Percentiles rank a stretch among this genome's conserved stretches.
Conservation (phyloP, 805 yeast species). For the Candida boidinii region DNA sequence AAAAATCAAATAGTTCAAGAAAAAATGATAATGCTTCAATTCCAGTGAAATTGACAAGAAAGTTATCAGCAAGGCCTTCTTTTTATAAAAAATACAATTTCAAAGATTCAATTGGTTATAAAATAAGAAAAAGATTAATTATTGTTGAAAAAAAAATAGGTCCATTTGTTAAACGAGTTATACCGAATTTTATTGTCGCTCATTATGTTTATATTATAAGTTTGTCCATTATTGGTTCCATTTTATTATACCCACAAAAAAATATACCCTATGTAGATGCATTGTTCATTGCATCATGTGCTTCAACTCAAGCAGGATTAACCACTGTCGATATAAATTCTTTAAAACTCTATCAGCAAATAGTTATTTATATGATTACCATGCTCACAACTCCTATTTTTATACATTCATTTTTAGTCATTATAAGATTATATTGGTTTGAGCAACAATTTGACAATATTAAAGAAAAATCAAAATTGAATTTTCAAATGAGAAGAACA, state of each 20-base stretch:
- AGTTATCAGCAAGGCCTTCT: background rate
- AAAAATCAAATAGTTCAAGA: too few species aligned
- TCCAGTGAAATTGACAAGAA: too few species aligned
- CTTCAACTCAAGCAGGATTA: slow-evolving; percentile 87
- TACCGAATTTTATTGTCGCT: slow-evolving; percentile 53
- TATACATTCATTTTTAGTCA: slow-evolving; percentile 71
- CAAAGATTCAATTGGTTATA: slow-evolving; percentile 20
- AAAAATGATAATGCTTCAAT: too few species aligned
- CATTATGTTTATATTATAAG: slow-evolving; percentile 65
- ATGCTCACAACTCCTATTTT: slow-evolving; percentile 78
- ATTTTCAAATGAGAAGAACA: slow-evolving; percentile 76
- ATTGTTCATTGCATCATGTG: slow-evolving; percentile 66
- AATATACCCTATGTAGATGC: slow-evolving; percentile 69
- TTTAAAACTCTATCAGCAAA: slow-evolving; percentile 70
- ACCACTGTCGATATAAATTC: slow-evolving; percentile 68
- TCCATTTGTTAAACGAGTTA: slow-evolving; percentile 31
- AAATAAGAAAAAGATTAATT: slow-evolving; percentile 28
- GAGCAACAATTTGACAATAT: slow-evolving; percentile 82
- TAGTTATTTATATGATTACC: slow-evolving; percentile 53
- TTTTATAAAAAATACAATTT: slow-evolving; percentile 1
- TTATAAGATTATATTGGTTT: slow-evolving; percentile 80
- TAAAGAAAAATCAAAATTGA: slow-evolving; percentile 64
- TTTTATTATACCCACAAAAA: slow-evolving; percentile 67
- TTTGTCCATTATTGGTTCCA: slow-evolving; percentile 58
- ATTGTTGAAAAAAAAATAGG: slow-evolving; percentile 25